A percentile compares a stretch with the other conserved stretches of the same genome.
Conservation (phyloP, 805 yeast genomes). For the Wickerhamiella kazuoi region DNA sequence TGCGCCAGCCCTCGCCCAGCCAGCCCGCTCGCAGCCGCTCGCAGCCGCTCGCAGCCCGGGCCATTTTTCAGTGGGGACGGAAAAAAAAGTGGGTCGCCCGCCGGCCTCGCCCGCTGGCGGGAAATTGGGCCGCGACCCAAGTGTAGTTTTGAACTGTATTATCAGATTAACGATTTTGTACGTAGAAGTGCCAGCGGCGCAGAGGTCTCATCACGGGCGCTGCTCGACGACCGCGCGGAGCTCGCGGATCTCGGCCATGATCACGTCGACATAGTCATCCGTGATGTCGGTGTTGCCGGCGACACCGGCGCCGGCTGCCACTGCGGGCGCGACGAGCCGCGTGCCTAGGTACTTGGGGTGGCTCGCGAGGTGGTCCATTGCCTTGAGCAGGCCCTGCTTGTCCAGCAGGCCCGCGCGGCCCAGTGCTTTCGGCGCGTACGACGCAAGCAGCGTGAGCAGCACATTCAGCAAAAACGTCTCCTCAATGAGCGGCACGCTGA, state of each 20-base stretch:
- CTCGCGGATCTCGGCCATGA: slow-evolving; percentile 35
- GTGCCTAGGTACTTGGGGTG: slow-evolving; percentile 75
- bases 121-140: too few relatives aligned
- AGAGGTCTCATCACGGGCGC: neutral
- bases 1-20: too few relatives aligned
- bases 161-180: too few relatives aligned
- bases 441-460: slow-evolving; percentile 38
- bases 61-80: too few relatives aligned
- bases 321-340: slow-evolving; percentile 34
- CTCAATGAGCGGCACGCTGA: slow-evolving; percentile 33
- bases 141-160: too few relatives aligned
- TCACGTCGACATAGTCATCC: slow-evolving; percentile 47
- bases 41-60: too few relatives aligned
- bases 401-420: slow-evolving; percentile 14
- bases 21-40: too few relatives aligned
- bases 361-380: slow-evolving; percentile 54
- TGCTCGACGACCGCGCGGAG: slow-evolving; percentile 5
- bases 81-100: too few relatives aligned
- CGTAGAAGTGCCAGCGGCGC: too few relatives aligned
- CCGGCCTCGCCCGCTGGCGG: too few relatives aligned
- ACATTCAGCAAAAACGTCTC: slow-evolving; percentile 56
- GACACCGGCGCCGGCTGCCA: slow-evolving; percentile 21
- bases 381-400: slow-evolving; percentile 39
- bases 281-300: slow-evolving; percentile 15
- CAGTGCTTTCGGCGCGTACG: slow-evolving; percentile 24